phyloP scores from a whole-genome alignment of 2,329 filamentous ascomycete species.

The Penicillium sp. region DNA sequence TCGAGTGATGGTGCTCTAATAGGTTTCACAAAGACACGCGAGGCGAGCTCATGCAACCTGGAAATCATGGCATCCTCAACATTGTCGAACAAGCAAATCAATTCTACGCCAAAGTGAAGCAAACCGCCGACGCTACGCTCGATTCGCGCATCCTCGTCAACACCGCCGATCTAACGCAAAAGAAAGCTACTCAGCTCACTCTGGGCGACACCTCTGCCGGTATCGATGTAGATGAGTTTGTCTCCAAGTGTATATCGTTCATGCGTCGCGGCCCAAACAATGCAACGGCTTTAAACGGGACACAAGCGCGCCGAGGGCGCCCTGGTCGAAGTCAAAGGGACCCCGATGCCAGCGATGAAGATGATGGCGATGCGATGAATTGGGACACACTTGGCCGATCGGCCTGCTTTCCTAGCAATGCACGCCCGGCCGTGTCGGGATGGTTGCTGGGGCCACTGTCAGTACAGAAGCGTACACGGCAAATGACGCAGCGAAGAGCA shows the following conservation, averaged over 20 bases:
- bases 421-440: slow-evolving; percentile 72
- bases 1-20: slow-evolving; percentile 1
- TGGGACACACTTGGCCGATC: slow-evolving; percentile 81
- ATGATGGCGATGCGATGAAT: slow-evolving; percentile 73
- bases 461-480: slow-evolving; percentile 77
- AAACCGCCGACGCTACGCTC: slow-evolving; percentile 85
- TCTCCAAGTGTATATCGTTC: slow-evolving; percentile 83
- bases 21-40: slow-evolving; percentile 56
- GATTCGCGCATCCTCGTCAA: slow-evolving; percentile 84
- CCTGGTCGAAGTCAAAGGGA: slow-evolving; percentile 31
- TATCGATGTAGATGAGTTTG: slow-evolving; percentile 85
- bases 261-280: slow-evolving; percentile 69
- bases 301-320: slow-evolving; percentile 41
- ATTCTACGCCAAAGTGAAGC: slow-evolving; percentile 68
- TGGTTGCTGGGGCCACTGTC: slow-evolving; percentile 88
- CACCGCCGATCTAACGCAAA: slow-evolving; percentile 75
- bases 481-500: slow-evolving; percentile 67
- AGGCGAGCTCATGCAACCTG: slow-evolving; percentile 66
- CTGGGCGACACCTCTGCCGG: slow-evolving; percentile 71
- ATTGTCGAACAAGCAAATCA: slow-evolving; percentile 66
- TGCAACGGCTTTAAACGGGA: slow-evolving; percentile 44
- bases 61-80: slow-evolving; percentile 63
- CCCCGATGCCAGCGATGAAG: slow-evolving; percentile 61
- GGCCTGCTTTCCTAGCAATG: slow-evolving; percentile 70
- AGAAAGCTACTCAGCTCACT: slow-evolving; percentile 71